phyloP scores from a whole-genome alignment of 2,329 filamentous ascomycete genomes.

The Fusarium stilboides region DNA sequence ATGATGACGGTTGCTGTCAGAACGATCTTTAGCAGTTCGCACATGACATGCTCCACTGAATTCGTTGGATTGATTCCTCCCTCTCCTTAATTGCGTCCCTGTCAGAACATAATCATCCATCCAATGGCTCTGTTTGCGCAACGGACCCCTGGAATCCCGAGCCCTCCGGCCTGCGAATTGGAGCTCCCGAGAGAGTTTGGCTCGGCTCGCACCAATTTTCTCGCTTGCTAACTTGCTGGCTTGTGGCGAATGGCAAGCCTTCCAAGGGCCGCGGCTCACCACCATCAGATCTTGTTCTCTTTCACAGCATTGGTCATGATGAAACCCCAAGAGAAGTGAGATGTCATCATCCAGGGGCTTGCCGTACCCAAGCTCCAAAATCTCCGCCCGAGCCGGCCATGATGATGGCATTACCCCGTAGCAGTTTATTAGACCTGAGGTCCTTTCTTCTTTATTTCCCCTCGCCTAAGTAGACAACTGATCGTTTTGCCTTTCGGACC shows the following conservation, averaged over 20 bases:
- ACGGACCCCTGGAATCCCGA: slow-evolving; percentile 42
- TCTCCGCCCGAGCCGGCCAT: slow-evolving; percentile 35
- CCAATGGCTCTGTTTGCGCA: slow-evolving; percentile 25
- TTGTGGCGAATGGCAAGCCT: slow-evolving; percentile 15
- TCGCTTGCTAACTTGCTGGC: slow-evolving; percentile 4
- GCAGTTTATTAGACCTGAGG: slow-evolving; percentile 6
- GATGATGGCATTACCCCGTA: slow-evolving; percentile 35
- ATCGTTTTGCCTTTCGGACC: slow-evolving; percentile 4
- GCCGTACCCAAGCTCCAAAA: slow-evolving; percentile 32
- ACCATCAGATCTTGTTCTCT: slow-evolving; percentile 31
- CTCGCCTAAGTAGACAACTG: not conserved
- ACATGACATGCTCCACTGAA: too few species aligned
- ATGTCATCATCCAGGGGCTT: slow-evolving; percentile 46
- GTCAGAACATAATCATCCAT: not conserved
- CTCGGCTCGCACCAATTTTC: slow-evolving; percentile 31
- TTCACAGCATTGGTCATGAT: slow-evolving; percentile 23
- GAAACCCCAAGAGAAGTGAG: slow-evolving; percentile 31
- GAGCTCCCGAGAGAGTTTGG: slow-evolving; percentile 42
- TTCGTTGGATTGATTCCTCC: slow-evolving; percentile 1
- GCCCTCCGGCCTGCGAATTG: slow-evolving; percentile 50
- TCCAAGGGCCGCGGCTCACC: slow-evolving; percentile 25
- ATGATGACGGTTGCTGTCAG: slow-evolving; percentile 8
- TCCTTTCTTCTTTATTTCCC: too few species aligned
- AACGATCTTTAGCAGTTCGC: slow-evolving; percentile 8
- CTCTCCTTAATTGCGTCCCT: slow-evolving; percentile 30